Evolutionary conservation across 1,284 basidiomycete species (phyloP).

Genomic region (Violaceomyces palustris): DNA sequence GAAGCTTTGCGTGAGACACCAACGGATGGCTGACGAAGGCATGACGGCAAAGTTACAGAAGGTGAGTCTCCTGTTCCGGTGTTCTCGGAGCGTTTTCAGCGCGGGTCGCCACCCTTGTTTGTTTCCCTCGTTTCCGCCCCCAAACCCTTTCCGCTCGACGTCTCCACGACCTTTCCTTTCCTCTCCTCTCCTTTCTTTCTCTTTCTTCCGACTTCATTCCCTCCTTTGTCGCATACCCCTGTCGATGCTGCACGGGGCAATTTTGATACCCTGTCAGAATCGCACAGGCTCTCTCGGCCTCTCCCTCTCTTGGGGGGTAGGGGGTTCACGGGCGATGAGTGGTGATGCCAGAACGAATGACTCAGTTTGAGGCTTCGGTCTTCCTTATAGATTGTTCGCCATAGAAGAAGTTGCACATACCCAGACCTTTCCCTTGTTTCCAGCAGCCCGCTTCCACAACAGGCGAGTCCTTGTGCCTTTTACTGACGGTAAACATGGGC

Average conservation of each 20-base stretch:
- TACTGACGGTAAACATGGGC: slow-evolving; percentile 7
- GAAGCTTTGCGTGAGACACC: slow-evolving; percentile 83
- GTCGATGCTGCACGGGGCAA: too few relatives aligned
- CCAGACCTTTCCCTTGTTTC: not conserved
- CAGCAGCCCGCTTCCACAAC: not conserved
- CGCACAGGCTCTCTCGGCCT: too few relatives aligned
- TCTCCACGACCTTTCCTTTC: too few relatives aligned
- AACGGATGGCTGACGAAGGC: slow-evolving; percentile 95
- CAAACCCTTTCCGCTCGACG: too few relatives aligned
- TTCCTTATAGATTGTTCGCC: slow-evolving; percentile 35
- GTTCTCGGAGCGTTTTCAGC: too few relatives aligned
- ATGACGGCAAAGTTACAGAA: slow-evolving; percentile 87
- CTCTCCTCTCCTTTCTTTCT: not conserved
- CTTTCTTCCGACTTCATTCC: not conserved
- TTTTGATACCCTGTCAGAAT: too few relatives aligned
- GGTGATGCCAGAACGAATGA: slow-evolving; percentile 27
- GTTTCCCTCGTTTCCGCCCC: too few relatives aligned
- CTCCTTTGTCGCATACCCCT: too few relatives aligned
- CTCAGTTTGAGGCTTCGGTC: slow-evolving; percentile 50
- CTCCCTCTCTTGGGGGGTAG: too few relatives aligned
- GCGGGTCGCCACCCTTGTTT: too few relatives aligned
- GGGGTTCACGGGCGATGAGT: too few relatives aligned
- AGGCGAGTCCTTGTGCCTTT: not conserved
- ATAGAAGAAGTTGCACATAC: slow-evolving; percentile 44
- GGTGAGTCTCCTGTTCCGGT: too few relatives aligned